Conservation (phyloP, 2,329 filamentous ascomycete genomes). For the Alternaria gaisen region DNA sequence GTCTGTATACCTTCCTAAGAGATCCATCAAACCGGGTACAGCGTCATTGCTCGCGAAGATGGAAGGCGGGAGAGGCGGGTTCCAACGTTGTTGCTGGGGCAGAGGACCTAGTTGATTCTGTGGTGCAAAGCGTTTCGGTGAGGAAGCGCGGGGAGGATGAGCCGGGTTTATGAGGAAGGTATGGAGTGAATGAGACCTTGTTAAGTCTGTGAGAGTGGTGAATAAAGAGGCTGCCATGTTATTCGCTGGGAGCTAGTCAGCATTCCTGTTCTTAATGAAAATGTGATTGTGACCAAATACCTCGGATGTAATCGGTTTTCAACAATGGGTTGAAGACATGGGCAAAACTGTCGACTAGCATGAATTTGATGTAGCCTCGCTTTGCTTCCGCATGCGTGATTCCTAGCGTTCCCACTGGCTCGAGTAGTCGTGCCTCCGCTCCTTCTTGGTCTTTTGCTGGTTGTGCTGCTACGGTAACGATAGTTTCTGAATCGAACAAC, state of each 20-base stretch:
- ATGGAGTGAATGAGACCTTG: slow-evolving; percentile 48
- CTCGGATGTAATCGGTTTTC: slow-evolving; percentile 50
- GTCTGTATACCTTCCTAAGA: slow-evolving; percentile 51
- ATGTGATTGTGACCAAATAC: slow-evolving; percentile 32
- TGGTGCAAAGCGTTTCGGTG: slow-evolving; percentile 7
- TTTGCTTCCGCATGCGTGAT: not conserved
- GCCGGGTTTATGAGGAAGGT: slow-evolving; percentile 53
- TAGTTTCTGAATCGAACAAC: slow-evolving; percentile 41
- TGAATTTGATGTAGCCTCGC: slow-evolving; percentile 28
- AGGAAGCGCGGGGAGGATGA: slow-evolving; percentile 18
- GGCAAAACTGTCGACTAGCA: slow-evolving; percentile 54
- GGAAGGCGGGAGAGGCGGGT: slow-evolving; percentile 42
- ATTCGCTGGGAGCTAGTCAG: slow-evolving; percentile 43
- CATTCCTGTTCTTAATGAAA: slow-evolving; percentile 22
- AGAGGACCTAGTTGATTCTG: not conserved
- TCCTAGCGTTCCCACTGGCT: not conserved
- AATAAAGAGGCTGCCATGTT: slow-evolving; percentile 54
- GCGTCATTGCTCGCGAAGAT: slow-evolving; percentile 52
- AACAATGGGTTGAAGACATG: slow-evolving; percentile 50
- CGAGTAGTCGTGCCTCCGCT: not conserved
- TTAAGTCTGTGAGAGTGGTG: slow-evolving; percentile 52
- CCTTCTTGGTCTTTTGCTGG: not conserved
- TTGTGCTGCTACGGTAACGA: not conserved
- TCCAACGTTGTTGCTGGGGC: slow-evolving; percentile 14
- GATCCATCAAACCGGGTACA: slow-evolving; percentile 51